A percentile compares a stretch with the other conserved stretches of the same genome.
Evolutionary conservation across 257 asterid genomes (phyloP).

Genomic region (Nicotiana undulata): DNA sequence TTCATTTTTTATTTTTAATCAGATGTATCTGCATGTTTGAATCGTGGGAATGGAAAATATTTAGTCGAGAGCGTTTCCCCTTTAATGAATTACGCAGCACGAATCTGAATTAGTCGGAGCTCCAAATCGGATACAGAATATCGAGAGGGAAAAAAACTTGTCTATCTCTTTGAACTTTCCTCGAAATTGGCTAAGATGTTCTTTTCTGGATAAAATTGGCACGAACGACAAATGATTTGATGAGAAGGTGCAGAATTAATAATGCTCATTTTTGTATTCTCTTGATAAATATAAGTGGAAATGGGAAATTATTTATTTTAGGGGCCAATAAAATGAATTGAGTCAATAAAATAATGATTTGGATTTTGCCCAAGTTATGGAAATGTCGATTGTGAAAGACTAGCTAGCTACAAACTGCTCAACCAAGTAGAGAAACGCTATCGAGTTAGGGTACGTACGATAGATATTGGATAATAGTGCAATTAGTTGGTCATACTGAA

Average conservation of each 20-base stretch:
- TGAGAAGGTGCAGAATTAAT: not conserved
- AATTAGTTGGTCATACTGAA: not conserved
- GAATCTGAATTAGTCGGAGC: no score
- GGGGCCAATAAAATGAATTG: not conserved
- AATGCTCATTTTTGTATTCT: not conserved
- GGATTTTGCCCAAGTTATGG: not conserved
- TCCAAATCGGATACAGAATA: no score
- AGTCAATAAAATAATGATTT: not conserved
- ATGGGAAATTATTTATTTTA: not conserved
- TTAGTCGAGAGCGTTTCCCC: fast-evolving
- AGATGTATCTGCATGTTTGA: no score
- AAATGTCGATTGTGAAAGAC: not conserved
- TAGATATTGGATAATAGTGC: not conserved
- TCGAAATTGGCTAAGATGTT: not conserved
- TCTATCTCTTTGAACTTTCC: not conserved
- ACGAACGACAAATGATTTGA: not conserved
- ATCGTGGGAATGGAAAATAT: no score
- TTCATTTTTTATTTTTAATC: no score
- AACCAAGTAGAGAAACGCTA: not conserved
- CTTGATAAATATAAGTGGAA: not conserved
- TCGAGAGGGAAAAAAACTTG: not conserved
- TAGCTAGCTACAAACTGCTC: not conserved
- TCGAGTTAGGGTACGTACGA: not conserved
- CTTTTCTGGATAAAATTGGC: not conserved
- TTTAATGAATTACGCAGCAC: no score